Conservation (phyloP, 768 basidiomycete species). For the Agaricus sinodeliciosus region DNA sequence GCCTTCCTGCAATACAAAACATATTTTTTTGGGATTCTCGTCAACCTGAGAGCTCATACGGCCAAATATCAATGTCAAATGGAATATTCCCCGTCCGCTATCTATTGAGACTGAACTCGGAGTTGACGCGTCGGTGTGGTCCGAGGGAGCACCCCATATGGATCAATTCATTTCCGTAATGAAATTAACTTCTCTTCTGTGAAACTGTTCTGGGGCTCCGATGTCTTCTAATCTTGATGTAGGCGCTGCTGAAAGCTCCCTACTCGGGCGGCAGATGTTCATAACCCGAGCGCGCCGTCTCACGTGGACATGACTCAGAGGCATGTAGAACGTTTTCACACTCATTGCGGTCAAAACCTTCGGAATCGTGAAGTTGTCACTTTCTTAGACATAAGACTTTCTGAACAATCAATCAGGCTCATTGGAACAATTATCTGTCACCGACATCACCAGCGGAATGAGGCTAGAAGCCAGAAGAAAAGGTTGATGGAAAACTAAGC, state of each 20-base stretch:
- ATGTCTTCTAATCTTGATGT: slow-evolving; percentile 3
- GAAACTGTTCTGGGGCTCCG: background rate
- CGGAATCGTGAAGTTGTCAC: background rate
- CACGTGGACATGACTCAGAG: too few species aligned
- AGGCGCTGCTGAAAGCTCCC: background rate
- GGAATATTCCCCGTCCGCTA: background rate
- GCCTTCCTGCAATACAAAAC: background rate
- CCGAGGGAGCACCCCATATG: background rate
- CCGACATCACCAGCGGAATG: background rate
- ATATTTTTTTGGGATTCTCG: background rate
- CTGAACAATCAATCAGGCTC: slow-evolving; percentile 2
- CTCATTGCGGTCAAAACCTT: background rate
- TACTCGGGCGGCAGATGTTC: background rate
- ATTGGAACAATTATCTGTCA: background rate
- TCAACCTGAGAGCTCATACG: background rate
- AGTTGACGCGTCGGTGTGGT: background rate
- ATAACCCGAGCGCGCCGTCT: too few species aligned
- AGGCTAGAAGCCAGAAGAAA: slow-evolving; percentile 6
- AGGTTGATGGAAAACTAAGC: background rate
- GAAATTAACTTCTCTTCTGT: background rate
- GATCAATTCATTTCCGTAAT: background rate
- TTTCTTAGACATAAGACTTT: background rate
- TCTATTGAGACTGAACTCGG: background rate
- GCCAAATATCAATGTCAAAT: background rate
- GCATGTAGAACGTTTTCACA: background rate